Base-by-base conservation (phyloP, 176 grass and related monocot species). In the Aechmea fasciata region DNA sequence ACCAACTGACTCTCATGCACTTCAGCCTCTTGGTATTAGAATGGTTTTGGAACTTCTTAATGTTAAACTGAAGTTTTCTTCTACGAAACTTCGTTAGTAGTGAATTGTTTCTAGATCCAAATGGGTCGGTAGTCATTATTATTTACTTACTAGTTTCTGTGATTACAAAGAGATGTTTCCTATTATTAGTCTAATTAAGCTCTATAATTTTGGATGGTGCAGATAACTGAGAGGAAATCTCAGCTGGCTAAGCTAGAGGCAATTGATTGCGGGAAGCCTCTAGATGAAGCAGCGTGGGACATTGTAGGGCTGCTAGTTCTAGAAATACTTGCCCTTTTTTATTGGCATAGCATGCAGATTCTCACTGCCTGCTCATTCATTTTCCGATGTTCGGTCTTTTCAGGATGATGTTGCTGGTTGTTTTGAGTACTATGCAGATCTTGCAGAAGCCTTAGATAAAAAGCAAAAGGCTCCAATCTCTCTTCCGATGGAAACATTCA, bases 381-480 rank as follows among this genome's bases (percentile, higher is more conserved):
- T 59, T 19, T 59, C 54, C 15, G 11, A 20, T 18, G 15, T 18
- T 59, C 54, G 19, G 67, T 77, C 75, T 75, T 65, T 73, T 78
- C 83, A 99, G 94, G 89, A 99, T 70, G 94, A 99, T 87, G 94
- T 99, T 79, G 89, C 94, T 57, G 89, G 94, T 47, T 99, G 94
- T 79, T 93, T 99, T 55, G 94, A 99, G 84, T 99, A 78, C 72
- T 99, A 83, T 28, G 94, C 94, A 3, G 84, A 79, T 77, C 84
- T 85, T 77, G 94, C 84, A 18, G 89, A 93, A 72, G 82, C 76
- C 50, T 85, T 93, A 73, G 94, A 93, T 88, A 81, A 73, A 81
- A 99, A 73, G 65, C 89, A 99, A 85, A 99, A 83, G 75, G 49
- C 87, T 18, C 80, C 75, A 24, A 71, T 99, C 25, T 84, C 87